phyloP scores from a whole-genome alignment of 441 rosid genomes.

The Adansonia grandidieri region DNA sequence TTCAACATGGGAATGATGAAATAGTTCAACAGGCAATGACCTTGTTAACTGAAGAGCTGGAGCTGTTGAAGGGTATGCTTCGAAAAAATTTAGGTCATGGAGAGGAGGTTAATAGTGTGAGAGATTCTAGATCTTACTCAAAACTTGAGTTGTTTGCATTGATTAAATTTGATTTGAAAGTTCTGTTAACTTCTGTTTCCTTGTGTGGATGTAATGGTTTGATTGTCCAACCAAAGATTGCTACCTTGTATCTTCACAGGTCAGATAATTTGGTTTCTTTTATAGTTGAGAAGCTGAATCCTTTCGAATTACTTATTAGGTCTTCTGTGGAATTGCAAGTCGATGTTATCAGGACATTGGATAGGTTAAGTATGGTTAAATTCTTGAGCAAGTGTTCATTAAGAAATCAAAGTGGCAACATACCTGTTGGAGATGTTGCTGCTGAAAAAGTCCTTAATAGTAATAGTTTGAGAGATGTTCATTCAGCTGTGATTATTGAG shows the following conservation, averaged over 20 bases:
- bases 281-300: constrained; percentile 74
- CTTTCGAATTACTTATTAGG: constrained; percentile 62
- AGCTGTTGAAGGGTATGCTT: constrained; percentile 65
- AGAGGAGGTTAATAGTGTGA: constrained; percentile 42
- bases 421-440: constrained; percentile 42
- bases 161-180: constrained; percentile 91
- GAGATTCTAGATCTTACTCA: constrained; percentile 52
- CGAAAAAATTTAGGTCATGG: constrained; percentile 42
- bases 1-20: constrained; percentile 85
- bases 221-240: constrained; percentile 64
- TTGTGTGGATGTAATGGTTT: constrained; percentile 52
- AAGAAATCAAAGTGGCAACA: constrained; percentile 40
- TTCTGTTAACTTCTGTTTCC: constrained; percentile 68
- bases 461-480: constrained; percentile 35
- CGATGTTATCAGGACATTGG: constrained; percentile 63
- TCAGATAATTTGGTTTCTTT: constrained; percentile 67
- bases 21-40: constrained; percentile 77
- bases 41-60: constrained; percentile 68
- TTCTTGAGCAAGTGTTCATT: constrained; percentile 66
- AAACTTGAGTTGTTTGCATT: constrained; percentile 74
- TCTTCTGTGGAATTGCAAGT: constrained; percentile 77
- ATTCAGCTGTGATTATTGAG: constrained; percentile 56
- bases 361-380: constrained; percentile 71
- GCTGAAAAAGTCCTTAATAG: constrained; percentile 41
- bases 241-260: constrained; percentile 71